These are phyloP conservation scores for Pugionium dolabratum DNA, from an alignment of 345 rosid species.

Conservation along the genomic window DNA sequence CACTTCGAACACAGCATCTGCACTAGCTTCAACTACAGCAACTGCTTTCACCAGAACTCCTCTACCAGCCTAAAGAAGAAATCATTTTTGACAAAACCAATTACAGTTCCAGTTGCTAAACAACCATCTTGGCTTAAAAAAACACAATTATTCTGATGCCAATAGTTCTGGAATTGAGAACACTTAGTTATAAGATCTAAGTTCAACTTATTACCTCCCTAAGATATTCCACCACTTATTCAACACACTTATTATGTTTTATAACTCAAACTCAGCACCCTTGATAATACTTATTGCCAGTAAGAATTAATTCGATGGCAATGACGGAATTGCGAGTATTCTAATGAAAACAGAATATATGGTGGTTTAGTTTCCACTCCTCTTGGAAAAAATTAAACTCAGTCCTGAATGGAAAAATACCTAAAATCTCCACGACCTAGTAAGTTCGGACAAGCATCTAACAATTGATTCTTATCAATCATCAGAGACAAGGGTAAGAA, in stretches of 20 bases:
- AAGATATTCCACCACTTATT: too few species aligned
- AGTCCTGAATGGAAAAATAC: slow-evolving; percentile 15
- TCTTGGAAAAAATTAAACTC: slow-evolving; percentile 7
- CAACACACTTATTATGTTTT: too few species aligned
- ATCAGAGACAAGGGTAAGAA: slow-evolving; percentile 16
- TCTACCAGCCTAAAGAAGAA: slow-evolving; percentile 60
- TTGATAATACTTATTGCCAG: background rate
- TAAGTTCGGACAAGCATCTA: slow-evolving; percentile 7
- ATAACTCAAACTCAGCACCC: too few species aligned
- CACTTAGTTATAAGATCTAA: slow-evolving; percentile 21
- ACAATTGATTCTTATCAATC: slow-evolving; percentile 2
- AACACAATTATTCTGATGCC: slow-evolving; percentile 4
- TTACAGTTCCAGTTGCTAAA: slow-evolving; percentile 15
- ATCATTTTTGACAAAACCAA: slow-evolving; percentile 5
- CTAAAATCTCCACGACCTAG: slow-evolving; percentile 11
- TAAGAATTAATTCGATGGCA: background rate
- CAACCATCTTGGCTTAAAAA: slow-evolving; percentile 7
- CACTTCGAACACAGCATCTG: slow-evolving; percentile 87
- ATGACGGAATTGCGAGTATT: slow-evolving; percentile 15
- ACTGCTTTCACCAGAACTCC: slow-evolving; percentile 88
- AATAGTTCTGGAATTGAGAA: slow-evolving; percentile 8
- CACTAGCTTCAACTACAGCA: slow-evolving; percentile 79
- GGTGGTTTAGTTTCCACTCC: slow-evolving; percentile 12
- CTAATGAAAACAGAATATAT: slow-evolving; percentile 1
- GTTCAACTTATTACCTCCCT: slow-evolving; percentile 8